These are phyloP conservation scores for Vitis vinifera DNA, from an alignment of 164 flowering plant species.

Conservation along the genomic window ASM3070453v1 NC_081819.1:22855001-22855500, in stretches of 20 bases:
- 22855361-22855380: no score
- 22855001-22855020: neutral
- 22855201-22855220: neutral
- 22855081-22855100: constrained; percentile 66
- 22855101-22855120: constrained; percentile 58
- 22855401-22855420: no score
- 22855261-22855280: neutral
- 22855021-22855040: constrained; percentile 69
- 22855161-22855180: constrained; percentile 8
- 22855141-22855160: constrained; percentile 65
- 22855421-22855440: no score
- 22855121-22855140: constrained; percentile 70
- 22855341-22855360: no score
- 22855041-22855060: constrained; percentile 70
- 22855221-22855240: neutral
- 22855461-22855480: no score
- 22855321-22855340: no score
- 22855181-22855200: neutral
- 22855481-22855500: no score
- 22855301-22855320: no score
- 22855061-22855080: constrained; percentile 57
- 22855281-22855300: neutral
- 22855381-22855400: no score
- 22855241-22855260: neutral
- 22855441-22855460: no score